A percentile compares a stretch with the other conserved stretches of the same genome.
phyloP scores from a whole-genome alignment of 2,329 filamentous ascomycete species.

The Blumeriella jaapii region DNA sequence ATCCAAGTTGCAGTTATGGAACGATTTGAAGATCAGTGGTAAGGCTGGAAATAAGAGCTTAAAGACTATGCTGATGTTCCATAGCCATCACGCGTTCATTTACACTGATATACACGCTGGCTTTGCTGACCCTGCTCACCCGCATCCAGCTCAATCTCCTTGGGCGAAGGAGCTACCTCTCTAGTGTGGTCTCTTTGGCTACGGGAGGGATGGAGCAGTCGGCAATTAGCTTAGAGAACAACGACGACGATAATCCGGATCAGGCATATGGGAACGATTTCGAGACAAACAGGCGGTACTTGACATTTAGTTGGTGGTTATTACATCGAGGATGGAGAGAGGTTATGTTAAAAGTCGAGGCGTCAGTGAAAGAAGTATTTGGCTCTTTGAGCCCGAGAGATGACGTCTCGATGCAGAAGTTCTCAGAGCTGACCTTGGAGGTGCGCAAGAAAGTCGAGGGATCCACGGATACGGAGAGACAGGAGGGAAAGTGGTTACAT shows the following conservation, averaged over 20 bases:
- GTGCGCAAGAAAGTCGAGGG: constrained; percentile 82
- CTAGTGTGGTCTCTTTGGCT: constrained; percentile 84
- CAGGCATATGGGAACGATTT: constrained; percentile 86
- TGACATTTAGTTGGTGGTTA: constrained; percentile 98
- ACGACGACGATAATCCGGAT: constrained; percentile 77
- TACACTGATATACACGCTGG: constrained; percentile 83
- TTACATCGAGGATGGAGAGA: constrained; percentile 82
- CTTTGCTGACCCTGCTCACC: constrained; percentile 81
- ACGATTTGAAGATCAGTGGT: constrained; percentile 94
- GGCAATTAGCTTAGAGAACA: constrained; percentile 82
- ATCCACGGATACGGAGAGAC: constrained; percentile 49
- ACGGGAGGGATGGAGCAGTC: constrained; percentile 58
- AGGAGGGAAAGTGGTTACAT: constrained; percentile 55
- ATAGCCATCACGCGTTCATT: constrained; percentile 81
- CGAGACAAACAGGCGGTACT: constrained; percentile 86
- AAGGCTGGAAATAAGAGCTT: constrained; percentile 26
- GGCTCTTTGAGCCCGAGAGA: constrained; percentile 82
- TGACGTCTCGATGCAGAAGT: constrained; percentile 67
- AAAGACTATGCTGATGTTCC: background rate
- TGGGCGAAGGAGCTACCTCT: constrained; percentile 87
- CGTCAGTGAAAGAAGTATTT: constrained; percentile 82
- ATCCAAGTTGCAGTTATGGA: constrained; percentile 91
- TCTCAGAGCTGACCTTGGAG: constrained; percentile 70
- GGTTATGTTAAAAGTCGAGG: constrained; percentile 68
- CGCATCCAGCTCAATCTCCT: constrained; percentile 95